These are phyloP conservation scores for Podila epigama DNA, from an alignment of 192 early-diverging fungal genomes.

Conservation along the genomic window DNA sequence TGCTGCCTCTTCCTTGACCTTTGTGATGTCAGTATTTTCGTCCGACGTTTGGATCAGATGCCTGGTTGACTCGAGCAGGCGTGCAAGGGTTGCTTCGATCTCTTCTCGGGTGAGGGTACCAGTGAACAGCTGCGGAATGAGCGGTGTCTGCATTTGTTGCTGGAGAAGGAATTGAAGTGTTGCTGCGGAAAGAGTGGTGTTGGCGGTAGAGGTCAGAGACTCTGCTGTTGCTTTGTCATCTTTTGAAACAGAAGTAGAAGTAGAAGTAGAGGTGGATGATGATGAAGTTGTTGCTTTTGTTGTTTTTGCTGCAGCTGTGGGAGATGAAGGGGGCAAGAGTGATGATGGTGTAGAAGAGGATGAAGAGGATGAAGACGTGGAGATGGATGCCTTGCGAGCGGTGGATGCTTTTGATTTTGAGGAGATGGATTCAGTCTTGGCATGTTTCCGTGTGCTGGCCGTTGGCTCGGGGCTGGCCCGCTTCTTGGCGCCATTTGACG, in stretches of 20 bases:
- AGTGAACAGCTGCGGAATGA: conserved; percentile 47
- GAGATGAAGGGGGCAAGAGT: neutral
- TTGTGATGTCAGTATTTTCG: conserved; percentile 2
- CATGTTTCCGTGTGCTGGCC: conserved; percentile 26
- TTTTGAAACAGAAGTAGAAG: neutral
- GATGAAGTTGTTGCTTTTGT: conserved; percentile 1
- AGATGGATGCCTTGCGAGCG: conserved; percentile 28
- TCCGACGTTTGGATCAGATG: conserved; percentile 19
- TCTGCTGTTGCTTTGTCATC: conserved; percentile 1
- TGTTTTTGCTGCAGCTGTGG: too few relatives aligned
- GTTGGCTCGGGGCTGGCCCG: conserved; percentile 37
- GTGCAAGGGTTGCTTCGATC: conserved; percentile 36
- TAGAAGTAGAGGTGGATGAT: neutral
- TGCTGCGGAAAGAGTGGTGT: conserved; percentile 42
- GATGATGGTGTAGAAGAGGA: neutral
- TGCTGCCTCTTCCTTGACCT: conserved; percentile 30
- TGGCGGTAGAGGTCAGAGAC: conserved; percentile 24
- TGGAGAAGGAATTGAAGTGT: conserved; percentile 43
- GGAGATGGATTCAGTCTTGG: conserved; percentile 37
- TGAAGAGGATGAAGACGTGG: neutral
- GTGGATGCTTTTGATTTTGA: conserved; percentile 33
- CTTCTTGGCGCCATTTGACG: conserved; percentile 9
- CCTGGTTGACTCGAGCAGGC: conserved; percentile 44
- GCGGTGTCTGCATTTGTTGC: conserved; percentile 36
- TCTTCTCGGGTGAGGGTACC: conserved; percentile 38